Percentiles rank a stretch among this genome's conserved stretches.
Evolutionary conservation across 768 basidiomycete genomes (phyloP).

Genomic region (Pleurotus tuoliensis): DNA sequence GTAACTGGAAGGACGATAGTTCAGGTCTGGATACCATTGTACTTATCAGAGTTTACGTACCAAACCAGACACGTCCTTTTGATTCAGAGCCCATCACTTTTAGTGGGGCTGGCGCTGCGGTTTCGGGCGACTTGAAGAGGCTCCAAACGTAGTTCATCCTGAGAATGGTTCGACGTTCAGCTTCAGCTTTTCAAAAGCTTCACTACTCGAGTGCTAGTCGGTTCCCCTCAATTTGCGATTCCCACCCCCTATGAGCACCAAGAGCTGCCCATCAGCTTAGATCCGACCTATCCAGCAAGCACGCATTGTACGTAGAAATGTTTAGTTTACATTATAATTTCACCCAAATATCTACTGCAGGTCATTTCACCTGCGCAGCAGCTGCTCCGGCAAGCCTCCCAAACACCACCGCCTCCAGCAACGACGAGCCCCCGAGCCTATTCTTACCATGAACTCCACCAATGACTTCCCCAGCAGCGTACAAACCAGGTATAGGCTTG

Average conservation of each 20-base stretch:
- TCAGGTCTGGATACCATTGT: background rate
- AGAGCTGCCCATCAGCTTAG: too few relatives aligned
- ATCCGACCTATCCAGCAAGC: too few relatives aligned
- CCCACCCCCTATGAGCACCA: too few relatives aligned
- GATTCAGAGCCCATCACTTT: background rate
- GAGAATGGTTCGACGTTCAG: too few relatives aligned
- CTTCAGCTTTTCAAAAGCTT: too few relatives aligned
- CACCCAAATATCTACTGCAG: too few relatives aligned
- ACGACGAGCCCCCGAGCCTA: slow-evolving; percentile 22
- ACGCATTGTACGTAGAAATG: too few relatives aligned
- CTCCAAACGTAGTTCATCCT: background rate
- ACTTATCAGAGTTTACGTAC: background rate
- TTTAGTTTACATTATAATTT: too few relatives aligned
- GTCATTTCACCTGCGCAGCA: slow-evolving; percentile 8
- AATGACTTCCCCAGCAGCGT: slow-evolving; percentile 23
- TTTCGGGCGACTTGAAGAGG: background rate
- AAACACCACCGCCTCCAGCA: slow-evolving; percentile 26
- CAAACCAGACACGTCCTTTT: background rate
- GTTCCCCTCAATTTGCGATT: too few relatives aligned
- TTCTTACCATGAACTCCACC: slow-evolving; percentile 26
- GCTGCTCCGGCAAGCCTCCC: slow-evolving; percentile 21
- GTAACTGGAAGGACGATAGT: slow-evolving; percentile 20
- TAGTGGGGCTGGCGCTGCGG: background rate
- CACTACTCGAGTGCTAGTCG: too few relatives aligned
- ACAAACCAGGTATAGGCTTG: slow-evolving; percentile 17